Base-by-base conservation (phyloP, 257 asterid genomes). In the Cinchona pubescens region DNA sequence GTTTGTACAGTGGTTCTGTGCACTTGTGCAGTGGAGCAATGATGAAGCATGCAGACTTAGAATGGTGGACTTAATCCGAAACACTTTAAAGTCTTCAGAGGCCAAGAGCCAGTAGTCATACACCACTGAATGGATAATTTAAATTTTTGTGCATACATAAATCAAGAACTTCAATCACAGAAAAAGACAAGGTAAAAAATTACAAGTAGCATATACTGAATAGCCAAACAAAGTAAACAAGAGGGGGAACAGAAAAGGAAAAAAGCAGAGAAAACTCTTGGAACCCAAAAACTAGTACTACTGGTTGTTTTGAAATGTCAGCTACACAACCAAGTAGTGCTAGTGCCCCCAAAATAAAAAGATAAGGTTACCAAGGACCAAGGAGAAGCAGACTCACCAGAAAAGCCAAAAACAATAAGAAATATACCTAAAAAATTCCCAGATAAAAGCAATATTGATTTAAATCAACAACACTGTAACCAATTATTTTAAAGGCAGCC, bases 1-100 rank as follows among this genome's bases (percentile, higher is more conserved):
- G 55, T 72, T 74, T 79, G 82, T 58, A 56, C 82, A 78, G 85
- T 80, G 81, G 65, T 78, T 78, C 61, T 81, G 86, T 81, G 72
- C 74, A 76, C 70, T 74, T 78, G 45, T 84, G 87, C 88, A 86
- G 87, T 83, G 77, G 87, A 75, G 90, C 82, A 86, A 91, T 89
- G 88, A 90, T 87, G 92, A 77, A 76, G 53, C 51, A 68, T 71
- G 81, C 83, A 75, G 85, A n/a, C n/a, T n/a, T n/a, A n/a, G n/a
- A 79, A 74, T 71, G 71, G 78, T 83, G 81, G 77, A 79, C 74
- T 79, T 78, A 80, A 73, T 79, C 78, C 75, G 27, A 67, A 67
- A 56, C 75, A 29, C 81, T 83, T 78, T 43, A 71, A 67, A 80
- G 76, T 79, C 76, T 73, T 34, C 82, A 77, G 72, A 59, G 48